A percentile compares a stretch with the other conserved stretches of the same genome.
These are phyloP conservation scores for Microbotryum scabiosae DNA, from an alignment of 1,284 basidiomycete genomes.

Conservation along the genomic window DNA sequence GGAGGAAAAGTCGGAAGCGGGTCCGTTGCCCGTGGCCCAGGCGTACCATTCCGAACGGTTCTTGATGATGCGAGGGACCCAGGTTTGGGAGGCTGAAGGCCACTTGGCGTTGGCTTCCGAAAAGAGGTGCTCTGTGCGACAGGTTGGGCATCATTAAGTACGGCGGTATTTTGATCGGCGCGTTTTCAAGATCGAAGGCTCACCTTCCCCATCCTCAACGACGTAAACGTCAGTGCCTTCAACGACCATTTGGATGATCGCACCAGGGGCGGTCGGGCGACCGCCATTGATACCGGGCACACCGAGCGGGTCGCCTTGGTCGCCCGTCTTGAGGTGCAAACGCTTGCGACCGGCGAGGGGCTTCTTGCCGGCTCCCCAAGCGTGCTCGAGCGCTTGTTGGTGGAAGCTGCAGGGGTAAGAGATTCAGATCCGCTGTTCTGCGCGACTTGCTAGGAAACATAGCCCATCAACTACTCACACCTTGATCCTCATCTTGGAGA, in stretches of 20 bases:
- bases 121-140: slow-evolving; percentile 17
- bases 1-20: background rate
- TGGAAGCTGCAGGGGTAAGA: slow-evolving; percentile 28
- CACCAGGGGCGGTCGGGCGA: slow-evolving; percentile 22
- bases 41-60: background rate
- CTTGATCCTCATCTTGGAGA: slow-evolving; percentile 57
- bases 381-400: slow-evolving; percentile 32
- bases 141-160: background rate
- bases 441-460: background rate
- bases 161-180: background rate
- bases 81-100: slow-evolving; percentile 19
- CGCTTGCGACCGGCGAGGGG: slow-evolving; percentile 21
- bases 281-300: slow-evolving; percentile 22
- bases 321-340: slow-evolving; percentile 31
- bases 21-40: background rate
- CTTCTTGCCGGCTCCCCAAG: slow-evolving; percentile 32
- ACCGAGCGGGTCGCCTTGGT: slow-evolving; percentile 24
- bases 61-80: slow-evolving; percentile 13
- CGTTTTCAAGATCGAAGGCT: background rate
- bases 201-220: slow-evolving; percentile 35
- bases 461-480: slow-evolving; percentile 13
- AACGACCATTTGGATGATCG: slow-evolving; percentile 33
- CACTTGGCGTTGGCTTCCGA: slow-evolving; percentile 12
- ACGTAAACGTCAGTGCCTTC: slow-evolving; percentile 35
- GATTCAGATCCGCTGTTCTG: no score